These are phyloP conservation scores for Mangifera indica DNA, from an alignment of 345 rosid genomes.

Conservation along the genomic window DNA sequence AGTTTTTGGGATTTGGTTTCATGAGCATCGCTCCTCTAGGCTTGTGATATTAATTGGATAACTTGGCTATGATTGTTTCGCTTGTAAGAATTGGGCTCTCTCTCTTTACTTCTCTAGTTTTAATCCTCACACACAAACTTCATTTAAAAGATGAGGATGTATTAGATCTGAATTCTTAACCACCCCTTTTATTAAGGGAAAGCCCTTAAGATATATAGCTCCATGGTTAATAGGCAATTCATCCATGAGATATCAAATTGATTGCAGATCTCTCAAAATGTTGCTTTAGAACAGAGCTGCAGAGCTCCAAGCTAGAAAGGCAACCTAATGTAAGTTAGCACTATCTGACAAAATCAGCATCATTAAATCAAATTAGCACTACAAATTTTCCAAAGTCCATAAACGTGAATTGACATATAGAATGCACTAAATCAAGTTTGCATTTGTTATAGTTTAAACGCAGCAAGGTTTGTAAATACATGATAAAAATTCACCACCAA, in stretches of 20 bases:
- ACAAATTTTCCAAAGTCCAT: slow-evolving; percentile 3
- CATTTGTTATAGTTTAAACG: not conserved
- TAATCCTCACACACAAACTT: too few species aligned
- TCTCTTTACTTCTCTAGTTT: too few species aligned
- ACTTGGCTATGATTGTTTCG: too few species aligned
- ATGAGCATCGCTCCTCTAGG: too few species aligned
- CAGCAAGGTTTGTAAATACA: not conserved
- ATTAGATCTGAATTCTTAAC: too few species aligned
- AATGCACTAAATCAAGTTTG: not conserved
- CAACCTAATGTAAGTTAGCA: not conserved
- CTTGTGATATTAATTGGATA: too few species aligned
- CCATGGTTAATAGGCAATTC: not conserved
- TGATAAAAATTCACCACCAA: not conserved
- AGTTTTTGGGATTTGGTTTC: too few species aligned
- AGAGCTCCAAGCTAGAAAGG: not conserved
- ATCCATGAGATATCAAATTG: not conserved
- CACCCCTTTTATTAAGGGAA: too few species aligned
- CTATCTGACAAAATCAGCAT: not conserved
- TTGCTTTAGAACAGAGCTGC: not conserved
- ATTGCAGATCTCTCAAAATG: not conserved
- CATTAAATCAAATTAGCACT: slow-evolving; percentile 4
- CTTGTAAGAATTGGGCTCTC: too few species aligned
- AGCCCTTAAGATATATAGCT: too few species aligned
- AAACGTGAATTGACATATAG: not conserved
- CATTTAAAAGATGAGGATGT: too few species aligned